A percentile compares a stretch with the other conserved stretches of the same genome.
Evolutionary conservation across 129 eudicot genomes (phyloP).

Genomic region (Helianthus tuberosus): DNA sequence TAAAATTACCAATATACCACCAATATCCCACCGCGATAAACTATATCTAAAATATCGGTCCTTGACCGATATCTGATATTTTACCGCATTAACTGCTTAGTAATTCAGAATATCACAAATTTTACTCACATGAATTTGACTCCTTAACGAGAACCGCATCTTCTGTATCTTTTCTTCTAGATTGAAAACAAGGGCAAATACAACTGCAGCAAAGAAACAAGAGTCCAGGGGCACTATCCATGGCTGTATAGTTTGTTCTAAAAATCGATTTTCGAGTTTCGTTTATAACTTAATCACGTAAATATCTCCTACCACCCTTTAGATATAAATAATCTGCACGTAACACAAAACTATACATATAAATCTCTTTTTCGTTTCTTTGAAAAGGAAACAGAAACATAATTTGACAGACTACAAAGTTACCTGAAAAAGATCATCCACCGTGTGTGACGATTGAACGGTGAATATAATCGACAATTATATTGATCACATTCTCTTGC

Average conservation of each 20-base stretch:
- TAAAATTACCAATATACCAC: too few species aligned
- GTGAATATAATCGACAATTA: constrained; percentile 40
- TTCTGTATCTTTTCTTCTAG: constrained; percentile 44
- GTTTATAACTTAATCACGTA: constrained; percentile 45
- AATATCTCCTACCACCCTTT: constrained; percentile 57
- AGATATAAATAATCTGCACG: constrained; percentile 48
- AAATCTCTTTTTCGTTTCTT: constrained; percentile 6
- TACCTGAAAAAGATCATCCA: constrained; percentile 50
- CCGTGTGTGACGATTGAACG: constrained; percentile 15
- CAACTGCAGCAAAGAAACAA: constrained; percentile 55
- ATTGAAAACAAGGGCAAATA: constrained; percentile 71
- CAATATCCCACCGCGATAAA: too few species aligned
- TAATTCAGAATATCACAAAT: not conserved
- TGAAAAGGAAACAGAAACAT: not conserved
- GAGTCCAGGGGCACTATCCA: constrained; percentile 57
- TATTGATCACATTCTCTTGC: constrained; percentile 26
- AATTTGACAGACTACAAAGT: not conserved
- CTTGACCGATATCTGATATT: too few species aligned
- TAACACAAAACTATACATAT: constrained; percentile 16
- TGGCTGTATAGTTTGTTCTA: constrained; percentile 44
- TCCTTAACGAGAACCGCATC: constrained; percentile 57
- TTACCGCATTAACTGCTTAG: too few species aligned
- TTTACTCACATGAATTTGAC: constrained; percentile 65
- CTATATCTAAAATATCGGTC: too few species aligned
- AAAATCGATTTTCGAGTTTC: constrained; percentile 40